phyloP scores from a whole-genome alignment of 805 yeast species.

The Pichia deserticola region DNA sequence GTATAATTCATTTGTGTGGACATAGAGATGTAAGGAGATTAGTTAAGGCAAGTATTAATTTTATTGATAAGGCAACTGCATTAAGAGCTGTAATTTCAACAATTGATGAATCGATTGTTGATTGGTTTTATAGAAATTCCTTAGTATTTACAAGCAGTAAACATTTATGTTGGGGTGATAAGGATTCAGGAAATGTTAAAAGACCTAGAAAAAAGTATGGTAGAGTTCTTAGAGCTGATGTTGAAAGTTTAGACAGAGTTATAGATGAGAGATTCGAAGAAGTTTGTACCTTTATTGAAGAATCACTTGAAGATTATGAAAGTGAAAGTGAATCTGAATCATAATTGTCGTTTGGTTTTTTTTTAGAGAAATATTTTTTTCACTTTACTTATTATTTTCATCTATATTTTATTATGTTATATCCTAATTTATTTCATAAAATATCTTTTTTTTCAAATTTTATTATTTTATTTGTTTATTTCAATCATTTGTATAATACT shows the following conservation, averaged over 20 bases:
- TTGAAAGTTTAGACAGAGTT: constrained; percentile 68
- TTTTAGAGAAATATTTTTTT: no score
- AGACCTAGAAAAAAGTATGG: constrained; percentile 89
- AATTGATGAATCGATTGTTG: constrained; percentile 82
- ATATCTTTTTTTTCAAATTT: no score
- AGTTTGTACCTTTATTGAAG: constrained; percentile 75
- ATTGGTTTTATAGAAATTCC: constrained; percentile 87
- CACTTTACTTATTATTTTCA: no score
- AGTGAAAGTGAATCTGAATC: constrained; percentile 28
- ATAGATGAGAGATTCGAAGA: constrained; percentile 80
- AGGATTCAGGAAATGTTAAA: constrained; percentile 32
- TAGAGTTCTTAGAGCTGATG: constrained; percentile 67
- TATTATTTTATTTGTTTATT: no score
- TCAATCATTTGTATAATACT: no score
- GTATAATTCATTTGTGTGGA: constrained; percentile 80
- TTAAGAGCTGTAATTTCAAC: constrained; percentile 76
- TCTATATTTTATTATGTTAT: no score
- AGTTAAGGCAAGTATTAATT: constrained; percentile 65
- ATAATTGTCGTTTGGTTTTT: not conserved
- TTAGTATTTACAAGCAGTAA: constrained; percentile 67
- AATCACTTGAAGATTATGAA: constrained; percentile 64
- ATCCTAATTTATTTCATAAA: no score
- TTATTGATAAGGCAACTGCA: constrained; percentile 56
- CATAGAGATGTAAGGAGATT: constrained; percentile 62
- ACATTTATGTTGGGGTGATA: constrained; percentile 73